Conservation (phyloP, 805 yeast genomes). For the Geotrichum ghanense region DNA sequence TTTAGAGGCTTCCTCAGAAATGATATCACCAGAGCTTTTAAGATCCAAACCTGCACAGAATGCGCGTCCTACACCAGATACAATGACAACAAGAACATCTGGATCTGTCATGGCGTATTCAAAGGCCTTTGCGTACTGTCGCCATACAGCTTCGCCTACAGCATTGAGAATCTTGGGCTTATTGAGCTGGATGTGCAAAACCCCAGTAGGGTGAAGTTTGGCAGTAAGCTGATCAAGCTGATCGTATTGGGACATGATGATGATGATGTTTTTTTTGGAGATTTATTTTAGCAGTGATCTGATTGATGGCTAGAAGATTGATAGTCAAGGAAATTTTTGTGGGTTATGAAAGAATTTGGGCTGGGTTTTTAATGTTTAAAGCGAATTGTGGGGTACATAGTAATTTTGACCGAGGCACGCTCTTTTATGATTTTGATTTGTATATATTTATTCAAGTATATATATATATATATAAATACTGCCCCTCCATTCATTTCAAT, state of each 20-base stretch:
- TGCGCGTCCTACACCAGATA: constrained; percentile 44
- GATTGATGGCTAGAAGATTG: too few relatives aligned
- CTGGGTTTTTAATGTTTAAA: too few relatives aligned
- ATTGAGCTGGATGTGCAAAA: constrained; percentile 49
- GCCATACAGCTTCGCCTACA: constrained; percentile 43
- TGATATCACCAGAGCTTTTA: constrained; percentile 16
- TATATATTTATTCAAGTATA: too few relatives aligned
- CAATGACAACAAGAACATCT: constrained; percentile 41
- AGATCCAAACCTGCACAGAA: constrained; percentile 62
- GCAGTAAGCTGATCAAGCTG: background rate
- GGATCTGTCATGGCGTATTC: constrained; percentile 32
- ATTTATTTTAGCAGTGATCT: too few relatives aligned
- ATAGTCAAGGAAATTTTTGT: background rate
- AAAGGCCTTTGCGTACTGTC: constrained; percentile 41
- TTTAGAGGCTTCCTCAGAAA: constrained; percentile 11
- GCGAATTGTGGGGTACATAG: background rate
- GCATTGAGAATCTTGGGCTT: constrained; percentile 53
- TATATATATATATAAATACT: too few relatives aligned
- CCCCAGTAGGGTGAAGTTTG: constrained; percentile 15
- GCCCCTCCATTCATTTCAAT: too few relatives aligned
- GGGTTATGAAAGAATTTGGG: background rate
- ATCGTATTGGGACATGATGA: background rate
- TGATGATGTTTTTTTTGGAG: too few relatives aligned
- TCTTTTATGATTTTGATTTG: too few relatives aligned
- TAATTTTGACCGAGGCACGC: constrained; percentile 2